Evolutionary conservation across 768 basidiomycete species (phyloP).

Genomic region (Scleroderma citrinum): DNA sequence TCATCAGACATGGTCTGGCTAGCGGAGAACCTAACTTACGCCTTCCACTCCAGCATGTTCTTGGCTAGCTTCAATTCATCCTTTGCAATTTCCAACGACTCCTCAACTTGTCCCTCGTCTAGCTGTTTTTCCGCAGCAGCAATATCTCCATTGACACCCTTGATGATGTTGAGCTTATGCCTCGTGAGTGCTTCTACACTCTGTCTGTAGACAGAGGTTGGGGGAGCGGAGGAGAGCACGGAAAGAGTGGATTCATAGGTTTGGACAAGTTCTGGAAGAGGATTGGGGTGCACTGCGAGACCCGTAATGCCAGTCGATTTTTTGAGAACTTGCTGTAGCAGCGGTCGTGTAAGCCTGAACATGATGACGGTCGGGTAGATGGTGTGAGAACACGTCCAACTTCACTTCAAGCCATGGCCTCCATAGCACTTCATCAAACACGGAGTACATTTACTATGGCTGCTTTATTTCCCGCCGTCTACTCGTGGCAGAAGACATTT

Average conservation of each 20-base stretch:
- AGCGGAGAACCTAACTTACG: slow-evolving; percentile 52
- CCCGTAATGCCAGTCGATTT: slow-evolving; percentile 84
- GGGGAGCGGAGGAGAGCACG: slow-evolving; percentile 64
- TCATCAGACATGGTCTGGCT: slow-evolving; percentile 3
- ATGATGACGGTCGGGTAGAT: slow-evolving; percentile 34
- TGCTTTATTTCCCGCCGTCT: slow-evolving; percentile 14
- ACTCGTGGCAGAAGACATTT: slow-evolving; percentile 24
- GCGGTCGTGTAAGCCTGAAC: slow-evolving; percentile 73
- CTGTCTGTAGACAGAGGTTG: slow-evolving; percentile 83
- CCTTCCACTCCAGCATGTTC: slow-evolving; percentile 94
- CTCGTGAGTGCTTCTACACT: slow-evolving; percentile 80
- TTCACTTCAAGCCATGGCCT: slow-evolving; percentile 31
- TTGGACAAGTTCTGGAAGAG: slow-evolving; percentile 68
- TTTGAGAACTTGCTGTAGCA: slow-evolving; percentile 60
- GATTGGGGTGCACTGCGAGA: slow-evolving; percentile 76
- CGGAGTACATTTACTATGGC: slow-evolving; percentile 10
- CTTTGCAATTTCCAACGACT: slow-evolving; percentile 73
- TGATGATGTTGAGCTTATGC: slow-evolving; percentile 69
- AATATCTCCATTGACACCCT: slow-evolving; percentile 63
- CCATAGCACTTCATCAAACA: slow-evolving; percentile 32
- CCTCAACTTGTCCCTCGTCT: slow-evolving; percentile 83
- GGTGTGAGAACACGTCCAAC: not conserved
- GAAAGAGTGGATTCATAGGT: slow-evolving; percentile 77
- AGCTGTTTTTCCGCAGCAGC: slow-evolving; percentile 64
- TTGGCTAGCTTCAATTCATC: slow-evolving; percentile 72